Evolutionary conservation across 768 basidiomycete genomes (phyloP).

Genomic region (Tricholoma terreum): DNA sequence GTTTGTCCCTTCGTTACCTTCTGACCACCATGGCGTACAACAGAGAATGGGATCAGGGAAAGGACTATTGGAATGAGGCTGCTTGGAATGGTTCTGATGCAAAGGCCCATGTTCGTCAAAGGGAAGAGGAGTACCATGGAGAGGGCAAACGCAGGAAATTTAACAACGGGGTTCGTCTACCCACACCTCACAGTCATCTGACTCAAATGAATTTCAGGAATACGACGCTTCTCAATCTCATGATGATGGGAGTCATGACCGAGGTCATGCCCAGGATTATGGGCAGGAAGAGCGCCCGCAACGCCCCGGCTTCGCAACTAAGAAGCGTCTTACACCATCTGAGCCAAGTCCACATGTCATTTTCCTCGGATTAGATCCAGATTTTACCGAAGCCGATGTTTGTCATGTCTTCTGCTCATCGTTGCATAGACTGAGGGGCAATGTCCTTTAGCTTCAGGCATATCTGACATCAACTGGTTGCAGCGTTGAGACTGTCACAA

Average conservation of each 20-base stretch:
- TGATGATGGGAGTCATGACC: conserved; percentile 41
- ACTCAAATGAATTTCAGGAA: conserved; percentile 32
- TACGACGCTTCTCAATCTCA: conserved; percentile 49
- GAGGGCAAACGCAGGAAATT: conserved; percentile 80
- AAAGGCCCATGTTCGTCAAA: conserved; percentile 43
- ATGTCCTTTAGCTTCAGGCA: conserved; percentile 66
- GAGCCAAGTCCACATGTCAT: conserved; percentile 92
- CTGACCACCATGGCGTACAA: conserved; percentile 61
- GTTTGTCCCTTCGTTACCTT: conserved; percentile 38
- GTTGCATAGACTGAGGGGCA: conserved; percentile 31
- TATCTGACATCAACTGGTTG: conserved; percentile 71
- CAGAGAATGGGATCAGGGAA: conserved; percentile 87
- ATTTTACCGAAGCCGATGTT: conserved; percentile 92
- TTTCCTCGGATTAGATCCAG: conserved; percentile 89
- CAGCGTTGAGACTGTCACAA: conserved; percentile 84
- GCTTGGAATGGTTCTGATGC: conserved; percentile 39
- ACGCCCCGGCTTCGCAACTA: conserved; percentile 43
- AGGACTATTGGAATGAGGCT: conserved; percentile 54
- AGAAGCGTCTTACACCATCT: conserved; percentile 79
- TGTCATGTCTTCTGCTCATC: conserved; percentile 40
- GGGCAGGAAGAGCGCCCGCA: conserved; percentile 50
- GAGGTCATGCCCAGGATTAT: conserved; percentile 30
- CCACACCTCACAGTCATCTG: background rate
- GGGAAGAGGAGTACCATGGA: conserved; percentile 67
- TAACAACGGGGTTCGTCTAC: conserved; percentile 63